Evolutionary conservation across 805 yeast species (phyloP), one percentile per base, ranked within the genome.

Genomic region (Kazachstania kunashirensis): DNA sequence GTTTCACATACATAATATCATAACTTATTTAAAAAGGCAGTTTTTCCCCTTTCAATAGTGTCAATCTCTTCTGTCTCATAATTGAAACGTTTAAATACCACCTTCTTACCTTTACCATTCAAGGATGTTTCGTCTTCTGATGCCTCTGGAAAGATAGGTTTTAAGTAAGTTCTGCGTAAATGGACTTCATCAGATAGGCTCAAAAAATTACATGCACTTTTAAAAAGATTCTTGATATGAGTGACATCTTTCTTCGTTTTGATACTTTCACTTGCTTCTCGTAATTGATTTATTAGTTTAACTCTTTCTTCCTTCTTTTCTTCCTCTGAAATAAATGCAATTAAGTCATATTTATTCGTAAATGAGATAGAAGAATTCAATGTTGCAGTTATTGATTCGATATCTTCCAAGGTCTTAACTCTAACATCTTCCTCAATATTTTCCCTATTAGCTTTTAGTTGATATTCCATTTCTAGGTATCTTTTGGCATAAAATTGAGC

Each of bases 401-500:
- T 34, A 5, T 34, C 31, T 10, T 41, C 39, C 16, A 43, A 38
- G 34, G 57, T 51, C 31, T 44, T 47, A 6, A 48, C 39, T 6
- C 41, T 34, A 34, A 52, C 49, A n/a, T 55, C 61, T 34, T 51
- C 56, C 1, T 48, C 49, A 27, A 66, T 45, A 14, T 66, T 44
- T 41, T 65, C 65, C 28, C 58, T 59, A 32, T 54, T 62, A n/a
- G 57, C 42, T 9, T 57, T 45, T 42, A 77, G 57, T 33, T 66
- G 65, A 21, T 65, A 45, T 31, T 69, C 70, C 46, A 68, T 68
- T 11, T 67, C 46, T 37, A 67, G 55, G 47, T 73, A 70, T 48
- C 61, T 67, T 15, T 79, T 75, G 1, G 84, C 68, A 41, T 77
- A 75, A 30, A 62, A 64, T 46, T 68, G 68, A 2, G 94, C 79